Percentiles rank a stretch among this genome's conserved stretches.
Evolutionary conservation across 1,284 basidiomycete species (phyloP).

Genomic region (Pseudozyma flocculosa): DNA sequence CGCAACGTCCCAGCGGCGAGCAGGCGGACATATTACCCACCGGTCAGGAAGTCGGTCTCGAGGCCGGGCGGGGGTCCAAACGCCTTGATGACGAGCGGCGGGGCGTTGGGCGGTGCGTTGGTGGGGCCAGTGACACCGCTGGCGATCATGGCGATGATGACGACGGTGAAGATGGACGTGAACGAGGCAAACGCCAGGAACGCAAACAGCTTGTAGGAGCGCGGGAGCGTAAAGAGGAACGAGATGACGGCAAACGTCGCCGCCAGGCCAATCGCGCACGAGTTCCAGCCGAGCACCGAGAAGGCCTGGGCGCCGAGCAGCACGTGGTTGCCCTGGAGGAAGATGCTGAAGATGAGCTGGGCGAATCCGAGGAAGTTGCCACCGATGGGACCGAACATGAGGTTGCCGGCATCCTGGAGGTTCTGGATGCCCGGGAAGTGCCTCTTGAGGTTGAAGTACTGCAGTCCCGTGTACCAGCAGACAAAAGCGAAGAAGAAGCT

Average conservation of each 20-base stretch:
- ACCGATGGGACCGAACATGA: conserved; percentile 43
- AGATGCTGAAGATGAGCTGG: conserved; percentile 42
- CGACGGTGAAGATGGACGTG: conserved; percentile 42
- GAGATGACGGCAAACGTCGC: conserved; percentile 44
- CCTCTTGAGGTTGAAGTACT: conserved; percentile 44
- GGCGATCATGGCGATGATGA: conserved; percentile 50
- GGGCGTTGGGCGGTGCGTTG: conserved; percentile 23
- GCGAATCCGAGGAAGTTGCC: conserved; percentile 21
- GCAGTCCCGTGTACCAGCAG: conserved; percentile 39
- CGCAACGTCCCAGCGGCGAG: no score
- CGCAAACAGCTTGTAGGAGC: conserved; percentile 48
- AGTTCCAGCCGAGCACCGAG: conserved; percentile 38
- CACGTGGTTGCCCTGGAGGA: conserved; percentile 46
- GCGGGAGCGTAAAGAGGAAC: conserved; percentile 45
- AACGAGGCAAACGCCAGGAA: conserved; percentile 43
- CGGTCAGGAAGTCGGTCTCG: conserved; percentile 35
- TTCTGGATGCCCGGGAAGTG: conserved; percentile 47
- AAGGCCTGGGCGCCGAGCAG: conserved; percentile 47
- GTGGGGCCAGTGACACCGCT: conserved; percentile 39
- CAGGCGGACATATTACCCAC: no score
- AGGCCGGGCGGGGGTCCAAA: conserved; percentile 38
- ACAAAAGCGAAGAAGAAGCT: conserved; percentile 36
- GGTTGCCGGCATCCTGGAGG: conserved; percentile 45
- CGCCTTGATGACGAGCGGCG: conserved; percentile 29
- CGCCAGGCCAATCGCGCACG: conserved; percentile 39